Conservation (phyloP, 148 eudicot genomes). For the Dianthus caryophyllus region DNA sequence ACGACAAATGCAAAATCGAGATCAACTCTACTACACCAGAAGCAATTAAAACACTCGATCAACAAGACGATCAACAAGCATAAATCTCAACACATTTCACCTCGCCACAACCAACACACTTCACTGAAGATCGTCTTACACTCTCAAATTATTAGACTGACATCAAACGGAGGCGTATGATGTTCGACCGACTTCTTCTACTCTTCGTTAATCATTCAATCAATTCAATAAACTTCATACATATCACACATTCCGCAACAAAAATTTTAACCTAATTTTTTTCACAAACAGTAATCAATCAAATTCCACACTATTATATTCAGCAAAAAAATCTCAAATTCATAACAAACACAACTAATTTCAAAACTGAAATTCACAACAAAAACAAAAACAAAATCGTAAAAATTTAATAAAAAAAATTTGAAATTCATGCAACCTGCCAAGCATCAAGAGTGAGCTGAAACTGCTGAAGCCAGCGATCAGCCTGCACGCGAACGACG, state of each 20-base stretch:
- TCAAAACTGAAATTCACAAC: too few species aligned
- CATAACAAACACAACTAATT: background rate
- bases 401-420: background rate
- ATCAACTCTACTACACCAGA: background rate
- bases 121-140: too few species aligned
- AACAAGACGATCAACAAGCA: background rate
- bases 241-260: background rate
- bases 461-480: slow-evolving; percentile 94
- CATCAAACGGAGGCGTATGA: too few species aligned
- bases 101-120: background rate
- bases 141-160: too few species aligned
- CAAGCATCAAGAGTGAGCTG: slow-evolving; percentile 96
- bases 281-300: background rate
- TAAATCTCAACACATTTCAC: background rate
- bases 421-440: slow-evolving; percentile 56
- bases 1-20: background rate
- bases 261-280: too few species aligned
- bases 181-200: too few species aligned
- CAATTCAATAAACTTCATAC: background rate
- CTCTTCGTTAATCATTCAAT: too few species aligned
- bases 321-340: background rate
- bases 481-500: slow-evolving; percentile 87
- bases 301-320: background rate
- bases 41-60: background rate
- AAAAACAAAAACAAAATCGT: background rate